phyloP scores from a whole-genome alignment of 371 early-diverging fungal species.

The Syncephalastrum contaminatum region DNA sequence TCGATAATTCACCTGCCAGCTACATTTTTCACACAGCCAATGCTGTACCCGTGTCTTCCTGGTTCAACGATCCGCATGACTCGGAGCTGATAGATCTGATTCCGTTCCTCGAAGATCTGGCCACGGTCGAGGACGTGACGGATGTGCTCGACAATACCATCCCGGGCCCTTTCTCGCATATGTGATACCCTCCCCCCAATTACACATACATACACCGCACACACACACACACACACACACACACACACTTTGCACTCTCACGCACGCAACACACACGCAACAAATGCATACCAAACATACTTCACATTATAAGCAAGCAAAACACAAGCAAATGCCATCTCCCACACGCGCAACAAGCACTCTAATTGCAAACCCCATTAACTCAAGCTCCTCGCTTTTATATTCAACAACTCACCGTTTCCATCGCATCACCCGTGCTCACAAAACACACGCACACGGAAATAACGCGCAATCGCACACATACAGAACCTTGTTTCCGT shows the following conservation, averaged over 20 bases:
- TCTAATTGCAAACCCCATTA: too few species aligned
- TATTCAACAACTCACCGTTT: too few species aligned
- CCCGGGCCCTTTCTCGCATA: slow-evolving; percentile 23
- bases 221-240: not conserved
- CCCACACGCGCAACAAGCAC: too few species aligned
- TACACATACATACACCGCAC: too few species aligned
- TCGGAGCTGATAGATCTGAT: slow-evolving; percentile 89
- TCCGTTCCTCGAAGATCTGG: slow-evolving; percentile 74
- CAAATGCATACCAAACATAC: not conserved
- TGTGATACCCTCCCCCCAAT: slow-evolving; percentile 9
- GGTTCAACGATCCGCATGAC: slow-evolving; percentile 96
- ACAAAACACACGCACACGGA: too few species aligned
- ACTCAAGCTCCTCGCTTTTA: too few species aligned
- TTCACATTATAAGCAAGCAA: too few species aligned
- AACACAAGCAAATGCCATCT: too few species aligned
- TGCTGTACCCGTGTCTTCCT: slow-evolving; percentile 90
- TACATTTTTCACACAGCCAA: slow-evolving; percentile 94
- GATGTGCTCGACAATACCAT: slow-evolving; percentile 22
- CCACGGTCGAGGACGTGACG: slow-evolving; percentile 30
- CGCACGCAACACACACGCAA: not conserved
- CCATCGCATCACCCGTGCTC: too few species aligned
- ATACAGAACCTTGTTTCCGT: too few species aligned
- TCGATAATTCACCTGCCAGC: slow-evolving; percentile 90
- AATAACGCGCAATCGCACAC: too few species aligned
- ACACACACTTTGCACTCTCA: not conserved